Conservation (phyloP, 257 asterid species). For the Solanum megistacrolobum region DNA sequence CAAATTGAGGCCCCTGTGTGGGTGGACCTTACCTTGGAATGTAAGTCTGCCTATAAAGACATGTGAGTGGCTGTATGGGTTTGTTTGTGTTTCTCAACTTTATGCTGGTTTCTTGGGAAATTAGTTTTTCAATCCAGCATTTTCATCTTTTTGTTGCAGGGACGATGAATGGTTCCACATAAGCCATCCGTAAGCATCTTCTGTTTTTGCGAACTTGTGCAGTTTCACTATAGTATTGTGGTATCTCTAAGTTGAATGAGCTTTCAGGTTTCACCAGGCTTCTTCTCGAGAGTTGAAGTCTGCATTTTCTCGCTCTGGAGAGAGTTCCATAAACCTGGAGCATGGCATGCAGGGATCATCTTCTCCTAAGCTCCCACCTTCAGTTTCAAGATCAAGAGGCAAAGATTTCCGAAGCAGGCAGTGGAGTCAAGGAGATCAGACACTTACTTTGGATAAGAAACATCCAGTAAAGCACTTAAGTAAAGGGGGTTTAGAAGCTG, state of each 20-base stretch:
- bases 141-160: slow-evolving; percentile 16
- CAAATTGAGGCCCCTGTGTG: slow-evolving; percentile 44
- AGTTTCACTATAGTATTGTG: neutral
- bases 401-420: slow-evolving; percentile 16
- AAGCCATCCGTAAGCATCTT: slow-evolving; percentile 33
- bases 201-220: neutral
- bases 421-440: slow-evolving; percentile 7
- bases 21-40: slow-evolving; percentile 36
- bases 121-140: neutral
- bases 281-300: slow-evolving; percentile 22
- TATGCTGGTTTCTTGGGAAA: neutral
- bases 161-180: slow-evolving; percentile 42
- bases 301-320: slow-evolving; percentile 2
- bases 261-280: slow-evolving; percentile 33
- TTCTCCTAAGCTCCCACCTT: slow-evolving; percentile 32
- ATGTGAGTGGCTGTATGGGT: slow-evolving; percentile 16
- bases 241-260: neutral
- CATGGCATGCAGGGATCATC: slow-evolving; percentile 6
- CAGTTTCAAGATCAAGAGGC: slow-evolving; percentile 38
- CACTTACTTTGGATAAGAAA: slow-evolving; percentile 1
- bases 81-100: neutral
- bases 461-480: slow-evolving; percentile 5
- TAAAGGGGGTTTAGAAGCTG: slow-evolving; percentile 1
- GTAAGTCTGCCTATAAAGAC: slow-evolving; percentile 13
- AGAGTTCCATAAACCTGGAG: neutral